Evolutionary conservation across 169 alveolate species (phyloP).

Genomic region (Cryptosporidium bovis): DNA sequence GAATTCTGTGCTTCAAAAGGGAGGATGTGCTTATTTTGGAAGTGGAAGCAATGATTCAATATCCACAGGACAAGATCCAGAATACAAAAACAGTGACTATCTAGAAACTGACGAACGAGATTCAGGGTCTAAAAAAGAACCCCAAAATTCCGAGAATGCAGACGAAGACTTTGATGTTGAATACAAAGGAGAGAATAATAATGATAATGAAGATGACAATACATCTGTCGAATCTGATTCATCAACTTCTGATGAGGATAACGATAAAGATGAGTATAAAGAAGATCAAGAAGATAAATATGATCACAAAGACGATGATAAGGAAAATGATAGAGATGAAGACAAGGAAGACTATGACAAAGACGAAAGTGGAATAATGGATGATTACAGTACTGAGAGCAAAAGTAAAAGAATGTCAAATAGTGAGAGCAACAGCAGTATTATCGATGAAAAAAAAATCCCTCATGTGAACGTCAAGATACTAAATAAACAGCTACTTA

Average conservation of each 20-base stretch:
- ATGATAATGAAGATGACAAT: conserved; percentile 79
- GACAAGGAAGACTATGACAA: conserved; percentile 51
- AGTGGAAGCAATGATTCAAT: conserved; percentile 31
- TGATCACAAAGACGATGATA: conserved; percentile 50
- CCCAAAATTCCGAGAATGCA: conserved; percentile 78
- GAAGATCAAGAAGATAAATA: conserved; percentile 69
- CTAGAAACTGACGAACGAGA: not conserved
- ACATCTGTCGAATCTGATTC: conserved; percentile 45
- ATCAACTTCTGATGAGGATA: conserved; percentile 73
- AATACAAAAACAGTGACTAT: not conserved
- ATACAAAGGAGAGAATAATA: conserved; percentile 77
- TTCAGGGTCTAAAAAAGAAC: conserved; percentile 75
- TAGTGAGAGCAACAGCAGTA: not conserved
- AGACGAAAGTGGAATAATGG: conserved; percentile 38
- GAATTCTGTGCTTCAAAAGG: conserved; percentile 23
- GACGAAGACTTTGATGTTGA: conserved; percentile 76
- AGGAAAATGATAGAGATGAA: conserved; percentile 39
- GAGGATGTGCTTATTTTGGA: conserved; percentile 34
- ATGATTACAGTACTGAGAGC: not conserved
- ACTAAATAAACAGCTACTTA: conserved; percentile 12
- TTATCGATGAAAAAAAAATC: not conserved
- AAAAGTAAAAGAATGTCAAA: conserved; percentile 14
- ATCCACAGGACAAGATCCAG: not conserved
- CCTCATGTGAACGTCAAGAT: conserved; percentile 27
- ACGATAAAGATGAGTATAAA: conserved; percentile 61